phyloP scores from a whole-genome alignment of 305 asterid genomes.

The Plantago coronopus region DNA sequence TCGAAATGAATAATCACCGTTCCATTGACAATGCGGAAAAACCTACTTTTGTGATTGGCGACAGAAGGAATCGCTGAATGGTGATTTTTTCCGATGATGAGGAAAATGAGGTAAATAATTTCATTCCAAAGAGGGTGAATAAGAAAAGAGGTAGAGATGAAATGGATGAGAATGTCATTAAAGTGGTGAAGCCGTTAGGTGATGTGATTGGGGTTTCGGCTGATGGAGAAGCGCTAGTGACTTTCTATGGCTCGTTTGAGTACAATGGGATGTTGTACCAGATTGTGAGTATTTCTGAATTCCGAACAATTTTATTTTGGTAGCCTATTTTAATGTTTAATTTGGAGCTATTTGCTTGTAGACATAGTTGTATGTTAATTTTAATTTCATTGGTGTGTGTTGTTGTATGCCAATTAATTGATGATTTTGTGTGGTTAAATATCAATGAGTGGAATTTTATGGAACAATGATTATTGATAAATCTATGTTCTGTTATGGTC shows the following conservation, averaged over 20 bases:
- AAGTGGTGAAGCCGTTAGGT: background rate
- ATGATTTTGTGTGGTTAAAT: background rate
- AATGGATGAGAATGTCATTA: background rate
- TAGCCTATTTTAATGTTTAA: background rate
- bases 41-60: background rate
- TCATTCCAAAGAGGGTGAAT: background rate
- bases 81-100: background rate
- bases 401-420: background rate
- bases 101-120: background rate
- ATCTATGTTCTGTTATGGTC: background rate
- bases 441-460: background rate
- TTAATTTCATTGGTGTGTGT: no score
- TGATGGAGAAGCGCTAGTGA: background rate
- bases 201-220: background rate
- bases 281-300: constrained; percentile 7
- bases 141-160: background rate
- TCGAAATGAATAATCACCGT: no score
- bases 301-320: background rate
- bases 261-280: background rate
- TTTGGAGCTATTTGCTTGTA: no score
- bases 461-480: background rate
- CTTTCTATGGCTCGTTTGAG: background rate
- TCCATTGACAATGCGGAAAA: no score
- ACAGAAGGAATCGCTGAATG: background rate
- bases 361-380: no score